Evolutionary conservation across 768 basidiomycete genomes (phyloP).

Genomic region (Calocera cornea): DNA sequence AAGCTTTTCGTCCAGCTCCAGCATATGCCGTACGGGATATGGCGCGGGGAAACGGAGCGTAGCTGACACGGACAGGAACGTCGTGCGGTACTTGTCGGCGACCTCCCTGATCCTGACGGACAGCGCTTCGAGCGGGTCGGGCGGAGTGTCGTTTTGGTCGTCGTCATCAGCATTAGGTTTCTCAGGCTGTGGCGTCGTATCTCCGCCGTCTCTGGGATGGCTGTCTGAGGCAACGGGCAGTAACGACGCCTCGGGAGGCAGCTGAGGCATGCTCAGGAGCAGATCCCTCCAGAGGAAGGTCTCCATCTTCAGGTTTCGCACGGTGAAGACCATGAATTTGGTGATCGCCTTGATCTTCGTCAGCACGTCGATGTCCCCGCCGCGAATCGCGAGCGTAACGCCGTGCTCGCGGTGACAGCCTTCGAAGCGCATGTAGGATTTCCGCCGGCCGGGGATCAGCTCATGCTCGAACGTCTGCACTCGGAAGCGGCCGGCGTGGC

Average conservation of each 20-base stretch:
- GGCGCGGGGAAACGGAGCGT: constrained; percentile 88
- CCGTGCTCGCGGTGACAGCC: constrained; percentile 88
- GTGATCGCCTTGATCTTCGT: constrained; percentile 83
- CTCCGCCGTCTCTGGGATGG: background rate
- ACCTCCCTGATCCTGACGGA: constrained; percentile 68
- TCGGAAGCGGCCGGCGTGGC: constrained; percentile 72
- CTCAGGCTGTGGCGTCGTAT: background rate
- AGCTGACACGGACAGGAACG: constrained; percentile 87
- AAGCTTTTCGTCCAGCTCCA: constrained; percentile 72
- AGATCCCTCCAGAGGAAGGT: constrained; percentile 88
- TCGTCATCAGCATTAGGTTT: background rate
- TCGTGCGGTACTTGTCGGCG: constrained; percentile 68
- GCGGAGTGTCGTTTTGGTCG: background rate
- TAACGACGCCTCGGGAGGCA: constrained; percentile 42
- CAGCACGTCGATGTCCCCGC: constrained; percentile 68
- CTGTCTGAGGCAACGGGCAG: background rate
- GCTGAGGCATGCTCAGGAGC: constrained; percentile 56
- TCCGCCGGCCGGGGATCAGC: constrained; percentile 83
- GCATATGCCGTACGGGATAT: constrained; percentile 75
- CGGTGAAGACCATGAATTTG: constrained; percentile 81
- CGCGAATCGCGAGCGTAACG: constrained; percentile 84
- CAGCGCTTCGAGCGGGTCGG: constrained; percentile 48
- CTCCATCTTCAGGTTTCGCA: constrained; percentile 86
- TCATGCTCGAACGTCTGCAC: constrained; percentile 91
- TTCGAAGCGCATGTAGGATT: constrained; percentile 97